Conservation (phyloP, 1,284 basidiomycete genomes). For the Mycosarcoma maydis region DNA sequence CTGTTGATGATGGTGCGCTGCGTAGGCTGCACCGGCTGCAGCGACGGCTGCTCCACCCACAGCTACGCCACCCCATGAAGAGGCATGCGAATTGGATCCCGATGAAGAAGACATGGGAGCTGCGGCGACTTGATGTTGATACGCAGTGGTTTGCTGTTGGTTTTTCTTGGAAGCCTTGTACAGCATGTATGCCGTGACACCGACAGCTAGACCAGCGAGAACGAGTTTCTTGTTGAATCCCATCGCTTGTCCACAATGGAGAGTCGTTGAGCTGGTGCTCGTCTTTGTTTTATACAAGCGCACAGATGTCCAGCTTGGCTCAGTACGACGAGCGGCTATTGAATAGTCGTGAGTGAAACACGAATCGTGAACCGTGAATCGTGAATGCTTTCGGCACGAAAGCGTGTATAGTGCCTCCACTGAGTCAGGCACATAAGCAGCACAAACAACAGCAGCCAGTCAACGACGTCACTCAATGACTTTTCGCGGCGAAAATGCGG, state of each 20-base stretch:
- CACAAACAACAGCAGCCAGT: background rate
- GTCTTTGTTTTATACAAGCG: too few species aligned
- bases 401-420: background rate
- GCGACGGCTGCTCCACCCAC: slow-evolving; percentile 42
- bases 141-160: slow-evolving; percentile 21
- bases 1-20: slow-evolving; percentile 36
- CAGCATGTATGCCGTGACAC: slow-evolving; percentile 52
- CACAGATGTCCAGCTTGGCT: too few species aligned
- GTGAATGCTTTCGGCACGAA: too few species aligned
- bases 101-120: slow-evolving; percentile 17
- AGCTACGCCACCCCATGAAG: slow-evolving; percentile 26
- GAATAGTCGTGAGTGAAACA: too few species aligned
- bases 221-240: slow-evolving; percentile 60
- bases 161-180: slow-evolving; percentile 56
- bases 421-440: too few species aligned
- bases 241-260: too few species aligned
- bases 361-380: too few species aligned
- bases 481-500: too few species aligned
- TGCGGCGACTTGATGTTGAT: background rate
- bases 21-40: too few species aligned
- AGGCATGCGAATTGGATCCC: slow-evolving; percentile 18
- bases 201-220: slow-evolving; percentile 55
- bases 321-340: too few species aligned
- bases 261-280: too few species aligned
- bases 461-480: too few species aligned